These are phyloP conservation scores for Neonectria hederae DNA, from an alignment of 2,329 filamentous ascomycete species.

Conservation along the genomic window DNA sequence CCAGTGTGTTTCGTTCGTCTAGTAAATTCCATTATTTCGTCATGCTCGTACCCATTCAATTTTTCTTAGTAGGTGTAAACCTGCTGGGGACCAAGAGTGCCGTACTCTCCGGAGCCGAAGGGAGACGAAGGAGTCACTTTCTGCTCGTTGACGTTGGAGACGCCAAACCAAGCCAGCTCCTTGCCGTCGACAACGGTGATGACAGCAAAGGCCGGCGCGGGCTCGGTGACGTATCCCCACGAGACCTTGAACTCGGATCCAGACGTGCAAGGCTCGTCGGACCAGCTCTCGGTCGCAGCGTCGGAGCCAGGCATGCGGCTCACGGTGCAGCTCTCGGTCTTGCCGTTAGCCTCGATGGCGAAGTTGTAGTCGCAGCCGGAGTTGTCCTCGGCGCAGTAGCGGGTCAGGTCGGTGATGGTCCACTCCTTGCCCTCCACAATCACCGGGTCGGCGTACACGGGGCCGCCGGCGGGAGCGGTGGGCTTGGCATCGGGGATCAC, in stretches of 20 bases:
- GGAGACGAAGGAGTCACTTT: conserved; percentile 25
- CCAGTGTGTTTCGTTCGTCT: not conserved
- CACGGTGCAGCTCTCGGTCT: conserved; percentile 31
- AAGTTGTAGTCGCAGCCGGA: conserved; percentile 35
- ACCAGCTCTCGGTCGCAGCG: conserved; percentile 31
- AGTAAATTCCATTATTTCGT: not conserved
- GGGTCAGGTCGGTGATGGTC: conserved; percentile 27
- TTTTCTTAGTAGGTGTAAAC: conserved; percentile 29
- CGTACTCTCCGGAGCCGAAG: conserved; percentile 29
- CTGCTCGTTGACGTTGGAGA: conserved; percentile 29
- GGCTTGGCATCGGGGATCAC: not conserved
- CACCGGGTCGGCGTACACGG: conserved; percentile 18
- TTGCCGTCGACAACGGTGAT: conserved; percentile 27
- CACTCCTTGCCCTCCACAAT: conserved; percentile 23
- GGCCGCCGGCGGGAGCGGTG: not conserved
- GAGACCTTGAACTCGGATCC: conserved; percentile 27
- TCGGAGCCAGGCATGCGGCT: conserved; percentile 25
- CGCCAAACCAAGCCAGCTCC: conserved; percentile 35
- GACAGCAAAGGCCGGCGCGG: conserved; percentile 31
- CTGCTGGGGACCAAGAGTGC: conserved; percentile 26
- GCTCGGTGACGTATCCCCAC: conserved; percentile 33
- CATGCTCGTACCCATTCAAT: not conserved
- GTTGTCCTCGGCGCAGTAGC: conserved; percentile 29
- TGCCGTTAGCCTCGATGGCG: conserved; percentile 21
- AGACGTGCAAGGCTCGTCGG: conserved; percentile 25